phyloP scores from a whole-genome alignment of 2,329 filamentous ascomycete genomes.

The Hypoxylon sp. region DNA sequence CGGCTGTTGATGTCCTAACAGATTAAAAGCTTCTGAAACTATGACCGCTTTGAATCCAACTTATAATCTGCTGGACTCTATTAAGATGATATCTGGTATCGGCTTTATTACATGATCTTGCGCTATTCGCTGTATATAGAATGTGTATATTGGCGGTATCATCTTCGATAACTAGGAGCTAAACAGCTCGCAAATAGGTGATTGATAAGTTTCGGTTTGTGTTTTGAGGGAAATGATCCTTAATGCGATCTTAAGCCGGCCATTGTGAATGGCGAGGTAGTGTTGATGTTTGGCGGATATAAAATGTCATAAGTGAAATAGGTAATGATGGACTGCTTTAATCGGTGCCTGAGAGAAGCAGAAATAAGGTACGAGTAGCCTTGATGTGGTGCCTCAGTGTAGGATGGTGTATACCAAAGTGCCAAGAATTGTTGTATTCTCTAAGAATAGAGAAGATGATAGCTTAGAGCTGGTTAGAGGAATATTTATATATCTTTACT shows the following conservation, averaged over 20 bases:
- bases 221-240: constrained; percentile 6
- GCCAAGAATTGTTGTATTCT: no score
- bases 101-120: constrained; percentile 50
- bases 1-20: constrained; percentile 19
- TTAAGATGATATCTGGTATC: constrained; percentile 33
- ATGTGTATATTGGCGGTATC: constrained; percentile 58
- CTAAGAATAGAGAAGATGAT: no score
- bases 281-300: not conserved
- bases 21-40: constrained; percentile 1
- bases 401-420: no score
- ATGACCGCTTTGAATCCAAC: constrained; percentile 18
- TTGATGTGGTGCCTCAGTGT: constrained; percentile 11
- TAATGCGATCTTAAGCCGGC: constrained; percentile 20
- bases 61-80: constrained; percentile 32
- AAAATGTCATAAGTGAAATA: constrained; percentile 19
- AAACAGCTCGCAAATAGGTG: constrained; percentile 36
- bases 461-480: no score
- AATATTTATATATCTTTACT: no score
- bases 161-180: constrained; percentile 56
- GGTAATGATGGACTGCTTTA: constrained; percentile 26
- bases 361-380: constrained; percentile 3
- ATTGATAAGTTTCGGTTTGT: constrained; percentile 7
- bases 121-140: constrained; percentile 49
- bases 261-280: constrained; percentile 26
- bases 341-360: constrained; percentile 13